Evolutionary conservation across 1,284 basidiomycete genomes (phyloP), one percentile per base, ranked within the genome.

Genomic region (Apiotrichum montevideense): DNA sequence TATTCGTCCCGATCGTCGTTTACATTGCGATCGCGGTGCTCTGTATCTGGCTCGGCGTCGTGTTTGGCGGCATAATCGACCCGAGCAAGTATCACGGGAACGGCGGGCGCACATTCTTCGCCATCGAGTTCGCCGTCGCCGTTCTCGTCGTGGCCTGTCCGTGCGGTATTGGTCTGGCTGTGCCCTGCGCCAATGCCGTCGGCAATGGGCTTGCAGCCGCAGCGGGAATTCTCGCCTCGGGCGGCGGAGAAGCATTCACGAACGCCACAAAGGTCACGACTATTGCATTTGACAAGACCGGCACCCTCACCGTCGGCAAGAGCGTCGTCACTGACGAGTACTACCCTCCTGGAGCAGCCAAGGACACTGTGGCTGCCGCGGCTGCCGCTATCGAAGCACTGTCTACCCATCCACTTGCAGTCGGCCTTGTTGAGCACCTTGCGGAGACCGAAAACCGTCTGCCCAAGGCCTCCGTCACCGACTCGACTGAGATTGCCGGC

Each of bases 141-240:
- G 94, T 98, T 61, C 85, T 99, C 56, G 96, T 99, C 46, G 94
- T 99, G 55, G 96, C 96, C 3, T 99, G 96, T 73, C 96, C 96
- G 0, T 99, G 96, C 71, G 96, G 96, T 0, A 82, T 99, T 37
- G 96, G 96, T 1, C 82, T 98, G 54, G 90, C 90, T 58, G 98
- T 96, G 0, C 96, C 96, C 0, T 98, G 96, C 0, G 96, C 96
- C 3, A 94, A 98, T 75, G 98, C 98, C 91, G 96, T 98, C 40
- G 96, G 96, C 32, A 98, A 95, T 0, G 96, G 96, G 0, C 86
- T 98, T 55, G 96, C 96, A 0, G 96, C 96, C 6, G 84, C 89
- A 78, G 93, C 98, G 66, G 96, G 96, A 0, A 98, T 99, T 63
- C 79, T 99, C 45, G 98, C 98, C 83, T 98, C 98, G 70, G 94